A percentile compares a stretch with the other conserved stretches of the same genome.
These are phyloP conservation scores for Ustilago lituana DNA, from an alignment of 1,284 basidiomycete genomes.

Conservation along the genomic window DNA sequence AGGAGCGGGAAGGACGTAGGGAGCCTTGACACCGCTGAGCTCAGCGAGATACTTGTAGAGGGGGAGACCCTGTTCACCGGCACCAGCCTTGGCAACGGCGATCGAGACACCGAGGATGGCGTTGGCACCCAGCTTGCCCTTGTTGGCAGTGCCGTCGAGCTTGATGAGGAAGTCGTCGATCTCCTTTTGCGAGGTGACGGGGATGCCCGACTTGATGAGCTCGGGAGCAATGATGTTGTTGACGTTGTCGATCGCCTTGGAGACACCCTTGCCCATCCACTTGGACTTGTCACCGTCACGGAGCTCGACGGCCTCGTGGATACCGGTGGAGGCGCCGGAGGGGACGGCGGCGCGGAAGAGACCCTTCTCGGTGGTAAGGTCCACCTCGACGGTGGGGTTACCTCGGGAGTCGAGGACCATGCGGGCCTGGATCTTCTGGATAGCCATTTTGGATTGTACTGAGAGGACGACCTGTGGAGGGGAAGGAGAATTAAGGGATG, in stretches of 20 bases:
- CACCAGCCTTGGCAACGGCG: constrained; percentile 91
- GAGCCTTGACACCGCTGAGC: constrained; percentile 90
- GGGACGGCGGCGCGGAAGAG: constrained; percentile 95
- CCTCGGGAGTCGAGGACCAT: constrained; percentile 66
- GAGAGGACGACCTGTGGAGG: constrained; percentile 4
- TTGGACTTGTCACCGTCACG: constrained; percentile 92
- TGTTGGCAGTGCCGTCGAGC: constrained; percentile 96
- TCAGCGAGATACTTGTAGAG: constrained; percentile 97
- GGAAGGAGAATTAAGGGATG: constrained; percentile 1
- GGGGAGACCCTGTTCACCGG: constrained; percentile 77
- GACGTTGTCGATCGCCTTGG: constrained; percentile 93
- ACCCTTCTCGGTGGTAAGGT: constrained; percentile 71
- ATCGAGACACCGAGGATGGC: constrained; percentile 99
- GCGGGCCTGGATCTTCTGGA: constrained; percentile 60
- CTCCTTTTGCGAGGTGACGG: constrained; percentile 92
- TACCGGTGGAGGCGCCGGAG: constrained; percentile 96
- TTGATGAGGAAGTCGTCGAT: constrained; percentile 99
- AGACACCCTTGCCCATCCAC: constrained; percentile 91
- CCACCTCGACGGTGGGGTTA: constrained; percentile 68
- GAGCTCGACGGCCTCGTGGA: constrained; percentile 98
- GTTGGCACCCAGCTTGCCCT: constrained; percentile 99
- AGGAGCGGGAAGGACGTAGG: constrained; percentile 76
- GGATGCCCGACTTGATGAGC: constrained; percentile 85
- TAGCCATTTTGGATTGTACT: constrained; percentile 58
- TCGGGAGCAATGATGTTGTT: constrained; percentile 90